Evolutionary conservation across 345 rosid genomes (phyloP).

Genomic region (Acer negundo): DNA sequence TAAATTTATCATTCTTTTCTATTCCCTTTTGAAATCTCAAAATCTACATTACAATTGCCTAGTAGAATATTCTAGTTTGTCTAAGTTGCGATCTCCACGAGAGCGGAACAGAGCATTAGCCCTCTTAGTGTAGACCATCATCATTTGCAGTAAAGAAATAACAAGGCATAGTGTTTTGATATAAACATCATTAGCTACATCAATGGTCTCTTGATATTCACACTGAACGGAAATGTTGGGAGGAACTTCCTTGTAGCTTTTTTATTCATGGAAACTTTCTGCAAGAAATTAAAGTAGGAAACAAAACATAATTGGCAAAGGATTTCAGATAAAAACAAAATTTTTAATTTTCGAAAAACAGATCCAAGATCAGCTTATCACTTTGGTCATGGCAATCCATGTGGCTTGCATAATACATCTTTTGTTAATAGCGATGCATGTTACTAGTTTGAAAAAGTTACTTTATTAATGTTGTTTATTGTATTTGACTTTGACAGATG

Average conservation of each 20-base stretch:
- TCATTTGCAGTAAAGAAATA: neutral
- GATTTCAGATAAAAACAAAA: neutral
- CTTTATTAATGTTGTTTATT: neutral
- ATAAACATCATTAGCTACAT: neutral
- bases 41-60: neutral
- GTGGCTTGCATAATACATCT: neutral
- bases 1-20: neutral
- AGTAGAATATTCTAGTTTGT: neutral
- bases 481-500: constrained; percentile 32
- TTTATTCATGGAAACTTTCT: neutral
- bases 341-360: neutral
- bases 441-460: neutral
- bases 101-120: neutral
- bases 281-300: neutral
- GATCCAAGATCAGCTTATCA: constrained; percentile 6
- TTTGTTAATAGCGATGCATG: neutral
- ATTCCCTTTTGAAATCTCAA: neutral
- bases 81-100: neutral
- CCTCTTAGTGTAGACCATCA: neutral
- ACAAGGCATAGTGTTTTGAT: neutral
- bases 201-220: neutral
- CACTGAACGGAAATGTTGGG: neutral
- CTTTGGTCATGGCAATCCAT: neutral
- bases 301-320: neutral
- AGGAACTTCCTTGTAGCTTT: neutral